Percentiles rank a stretch among this genome's conserved stretches.
Evolutionary conservation across 2,329 filamentous ascomycete species (phyloP).

Genomic region (Penicillium polonicum): DNA sequence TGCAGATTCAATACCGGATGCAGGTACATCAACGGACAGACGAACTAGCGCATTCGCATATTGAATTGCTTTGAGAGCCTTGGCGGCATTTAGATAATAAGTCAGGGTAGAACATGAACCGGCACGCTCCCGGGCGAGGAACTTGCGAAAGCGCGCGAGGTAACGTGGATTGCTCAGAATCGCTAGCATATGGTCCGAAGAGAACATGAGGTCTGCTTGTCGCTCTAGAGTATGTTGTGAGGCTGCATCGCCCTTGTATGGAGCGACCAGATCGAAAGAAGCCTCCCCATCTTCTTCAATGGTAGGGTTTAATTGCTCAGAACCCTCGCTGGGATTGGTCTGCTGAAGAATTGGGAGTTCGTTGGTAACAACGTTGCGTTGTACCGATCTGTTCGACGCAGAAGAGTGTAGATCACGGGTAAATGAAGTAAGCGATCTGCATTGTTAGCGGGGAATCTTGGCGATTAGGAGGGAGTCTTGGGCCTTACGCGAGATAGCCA

Average conservation of each 20-base stretch:
- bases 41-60: slow-evolving; percentile 69
- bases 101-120: slow-evolving; percentile 65
- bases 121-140: slow-evolving; percentile 59
- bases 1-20: slow-evolving; percentile 60
- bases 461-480: not conserved
- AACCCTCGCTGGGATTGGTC: slow-evolving; percentile 24
- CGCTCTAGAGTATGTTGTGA: slow-evolving; percentile 56
- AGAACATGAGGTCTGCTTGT: slow-evolving; percentile 64
- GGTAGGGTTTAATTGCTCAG: slow-evolving; percentile 26
- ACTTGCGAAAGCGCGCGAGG: slow-evolving; percentile 65
- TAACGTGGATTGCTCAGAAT: slow-evolving; percentile 65
- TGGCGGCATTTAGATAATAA: slow-evolving; percentile 71
- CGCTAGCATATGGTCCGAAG: slow-evolving; percentile 60
- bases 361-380: slow-evolving; percentile 21
- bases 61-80: slow-evolving; percentile 67
- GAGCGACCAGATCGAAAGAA: slow-evolving; percentile 36
- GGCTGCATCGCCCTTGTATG: slow-evolving; percentile 23
- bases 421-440: slow-evolving; percentile 8
- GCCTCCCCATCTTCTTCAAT: slow-evolving; percentile 26
- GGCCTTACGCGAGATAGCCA: not conserved
- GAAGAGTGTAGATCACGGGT: slow-evolving; percentile 10
- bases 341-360: slow-evolving; percentile 29
- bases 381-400: slow-evolving; percentile 22
- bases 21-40: slow-evolving; percentile 52
- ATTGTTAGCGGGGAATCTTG: slow-evolving; percentile 5